A percentile compares a stretch with the other conserved stretches of the same genome.
Evolutionary conservation across 2,329 filamentous ascomycete species (phyloP).

Genomic region (Fusarium sp.): DNA sequence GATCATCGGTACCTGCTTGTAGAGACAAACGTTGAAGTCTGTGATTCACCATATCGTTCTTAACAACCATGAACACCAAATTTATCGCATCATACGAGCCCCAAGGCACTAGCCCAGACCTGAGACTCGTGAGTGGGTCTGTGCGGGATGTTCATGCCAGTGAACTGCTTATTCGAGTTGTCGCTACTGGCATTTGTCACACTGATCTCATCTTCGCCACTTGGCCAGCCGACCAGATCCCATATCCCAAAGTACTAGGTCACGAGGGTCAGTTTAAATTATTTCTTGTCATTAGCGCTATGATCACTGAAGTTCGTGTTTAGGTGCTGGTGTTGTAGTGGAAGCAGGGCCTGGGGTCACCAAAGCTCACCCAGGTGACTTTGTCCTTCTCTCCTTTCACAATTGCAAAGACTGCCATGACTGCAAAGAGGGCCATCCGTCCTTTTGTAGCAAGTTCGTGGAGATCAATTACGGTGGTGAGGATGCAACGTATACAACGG

Average conservation of each 20-base stretch:
- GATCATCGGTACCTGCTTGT: neutral
- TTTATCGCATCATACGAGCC: neutral
- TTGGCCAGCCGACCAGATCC: neutral
- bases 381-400: neutral
- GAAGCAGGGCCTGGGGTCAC: neutral
- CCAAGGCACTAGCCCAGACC: neutral
- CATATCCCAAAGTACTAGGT: neutral
- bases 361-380: neutral
- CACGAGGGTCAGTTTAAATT: neutral
- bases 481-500: neutral
- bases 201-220: neutral
- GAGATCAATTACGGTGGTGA: neutral
- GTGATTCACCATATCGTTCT: neutral
- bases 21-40: neutral
- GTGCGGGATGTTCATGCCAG: neutral
- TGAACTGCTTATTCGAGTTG: neutral
- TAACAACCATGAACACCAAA: neutral
- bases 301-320: neutral
- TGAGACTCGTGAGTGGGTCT: neutral
- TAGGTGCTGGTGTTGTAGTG: neutral
- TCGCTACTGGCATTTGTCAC: neutral
- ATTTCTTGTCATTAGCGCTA: accelerated
- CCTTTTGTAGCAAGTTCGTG: neutral
- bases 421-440: neutral
- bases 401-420: neutral